phyloP scores from a whole-genome alignment of 2,329 filamentous ascomycete genomes.

The Aspergillus arachidicola region DNA sequence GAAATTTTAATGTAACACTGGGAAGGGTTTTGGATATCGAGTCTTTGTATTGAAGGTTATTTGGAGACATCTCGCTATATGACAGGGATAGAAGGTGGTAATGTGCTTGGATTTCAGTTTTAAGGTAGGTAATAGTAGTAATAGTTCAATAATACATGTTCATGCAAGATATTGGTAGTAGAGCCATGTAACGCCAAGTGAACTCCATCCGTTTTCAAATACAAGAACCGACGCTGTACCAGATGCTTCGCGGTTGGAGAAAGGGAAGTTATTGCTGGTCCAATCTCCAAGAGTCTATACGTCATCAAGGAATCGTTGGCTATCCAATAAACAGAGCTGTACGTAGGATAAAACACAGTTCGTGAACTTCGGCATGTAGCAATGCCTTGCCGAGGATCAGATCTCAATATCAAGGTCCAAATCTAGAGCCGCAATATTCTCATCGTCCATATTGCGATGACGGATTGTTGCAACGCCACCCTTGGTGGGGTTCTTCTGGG shows the following conservation, averaged over 20 bases:
- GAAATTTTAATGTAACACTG: not conserved
- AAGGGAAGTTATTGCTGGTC: not conserved
- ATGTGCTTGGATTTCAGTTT: not conserved
- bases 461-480: constrained; percentile 67
- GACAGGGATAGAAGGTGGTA: not conserved
- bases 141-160: constrained; percentile 19
- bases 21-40: not conserved
- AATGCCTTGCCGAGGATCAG: constrained; percentile 39
- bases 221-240: constrained; percentile 19
- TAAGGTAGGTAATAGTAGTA: not conserved
- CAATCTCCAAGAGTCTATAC: not conserved
- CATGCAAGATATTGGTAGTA: constrained; percentile 5
- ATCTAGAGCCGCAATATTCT: constrained; percentile 86
- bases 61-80: not conserved
- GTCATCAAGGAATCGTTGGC: constrained; percentile 1
- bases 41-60: not conserved
- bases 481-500: constrained; percentile 40
- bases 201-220: constrained; percentile 19
- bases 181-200: constrained; percentile 16
- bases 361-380: not conserved
- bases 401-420: constrained; percentile 92
- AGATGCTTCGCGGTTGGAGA: not conserved
- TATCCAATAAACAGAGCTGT: not conserved
- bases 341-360: constrained; percentile 1
- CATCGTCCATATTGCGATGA: constrained; percentile 82